Conservation (phyloP, 371 early-diverging fungal genomes). For the Mortierella sp. region DNA sequence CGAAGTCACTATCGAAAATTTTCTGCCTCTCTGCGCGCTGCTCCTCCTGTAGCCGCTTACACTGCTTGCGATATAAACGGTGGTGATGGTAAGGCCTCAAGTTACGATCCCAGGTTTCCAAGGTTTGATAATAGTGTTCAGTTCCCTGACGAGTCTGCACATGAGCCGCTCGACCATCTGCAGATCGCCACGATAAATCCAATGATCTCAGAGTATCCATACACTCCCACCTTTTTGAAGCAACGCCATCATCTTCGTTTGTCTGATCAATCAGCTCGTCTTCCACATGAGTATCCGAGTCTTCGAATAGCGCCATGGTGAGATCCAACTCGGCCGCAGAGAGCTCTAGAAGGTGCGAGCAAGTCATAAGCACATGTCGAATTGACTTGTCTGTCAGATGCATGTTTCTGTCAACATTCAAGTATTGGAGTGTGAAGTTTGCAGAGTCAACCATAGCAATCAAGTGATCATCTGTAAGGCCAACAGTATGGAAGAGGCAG, state of each 20-base stretch:
- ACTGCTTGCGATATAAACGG: background rate
- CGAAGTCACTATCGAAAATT: background rate
- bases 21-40: background rate
- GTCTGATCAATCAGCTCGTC: too few species aligned
- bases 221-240: background rate
- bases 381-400: slow-evolving; percentile 20
- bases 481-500: slow-evolving; percentile 6
- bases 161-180: background rate
- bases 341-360: slow-evolving; percentile 8
- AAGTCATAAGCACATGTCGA: slow-evolving; percentile 40
- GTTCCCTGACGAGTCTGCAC: background rate
- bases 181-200: slow-evolving; percentile 1
- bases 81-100: background rate
- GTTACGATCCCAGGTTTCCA: slow-evolving; percentile 1
- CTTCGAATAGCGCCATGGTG: slow-evolving; percentile 36
- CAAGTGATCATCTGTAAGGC: slow-evolving; percentile 12
- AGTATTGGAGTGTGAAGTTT: slow-evolving; percentile 1
- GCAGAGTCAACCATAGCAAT: slow-evolving; percentile 13
- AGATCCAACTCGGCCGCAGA: slow-evolving; percentile 35
- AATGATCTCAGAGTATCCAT: background rate
- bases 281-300: background rate
- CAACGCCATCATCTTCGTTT: background rate
- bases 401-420: slow-evolving; percentile 27
- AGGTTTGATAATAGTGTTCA: background rate
- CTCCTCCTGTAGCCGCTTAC: background rate